These are phyloP conservation scores for Cordyceps cateniannulata DNA, from an alignment of 2,329 filamentous ascomycete species.

Conservation along the genomic window DNA sequence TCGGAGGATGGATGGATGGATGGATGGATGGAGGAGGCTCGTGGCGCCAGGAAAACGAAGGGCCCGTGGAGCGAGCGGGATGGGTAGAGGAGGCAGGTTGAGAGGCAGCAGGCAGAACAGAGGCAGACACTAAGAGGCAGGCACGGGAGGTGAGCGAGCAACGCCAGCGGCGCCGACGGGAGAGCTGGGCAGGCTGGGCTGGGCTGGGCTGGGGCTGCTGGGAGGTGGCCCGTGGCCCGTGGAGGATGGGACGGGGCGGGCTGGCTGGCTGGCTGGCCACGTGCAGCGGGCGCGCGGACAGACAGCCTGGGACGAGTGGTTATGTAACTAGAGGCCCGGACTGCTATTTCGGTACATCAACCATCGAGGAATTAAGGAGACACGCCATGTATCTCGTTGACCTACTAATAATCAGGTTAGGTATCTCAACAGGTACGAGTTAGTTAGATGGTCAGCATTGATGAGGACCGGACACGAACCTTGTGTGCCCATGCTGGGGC, in stretches of 20 bases:
- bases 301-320: no score
- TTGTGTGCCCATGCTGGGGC: not conserved
- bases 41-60: slow-evolving; percentile 9
- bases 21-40: slow-evolving; percentile 8
- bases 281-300: slow-evolving; percentile 8
- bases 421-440: not conserved
- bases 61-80: slow-evolving; percentile 6
- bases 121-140: not conserved
- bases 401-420: not conserved
- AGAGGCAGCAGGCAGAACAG: not conserved
- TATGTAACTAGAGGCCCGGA: not conserved
- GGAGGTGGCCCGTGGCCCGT: not conserved
- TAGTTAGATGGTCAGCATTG: not conserved
- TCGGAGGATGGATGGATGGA: slow-evolving; percentile 8
- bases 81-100: slow-evolving; percentile 9
- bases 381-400: not conserved
- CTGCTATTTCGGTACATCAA: not conserved
- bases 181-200: slow-evolving; percentile 1
- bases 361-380: not conserved
- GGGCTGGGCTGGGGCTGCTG: no score
- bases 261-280: not conserved
- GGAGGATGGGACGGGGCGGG: not conserved
- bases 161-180: not conserved
- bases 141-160: not conserved
- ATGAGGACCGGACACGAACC: not conserved